Percentiles rank a stretch among this genome's conserved stretches.
These are phyloP conservation scores for Rosellinia necatrix DNA, from an alignment of 2,329 filamentous ascomycete species.

Conservation along the genomic window DNA sequence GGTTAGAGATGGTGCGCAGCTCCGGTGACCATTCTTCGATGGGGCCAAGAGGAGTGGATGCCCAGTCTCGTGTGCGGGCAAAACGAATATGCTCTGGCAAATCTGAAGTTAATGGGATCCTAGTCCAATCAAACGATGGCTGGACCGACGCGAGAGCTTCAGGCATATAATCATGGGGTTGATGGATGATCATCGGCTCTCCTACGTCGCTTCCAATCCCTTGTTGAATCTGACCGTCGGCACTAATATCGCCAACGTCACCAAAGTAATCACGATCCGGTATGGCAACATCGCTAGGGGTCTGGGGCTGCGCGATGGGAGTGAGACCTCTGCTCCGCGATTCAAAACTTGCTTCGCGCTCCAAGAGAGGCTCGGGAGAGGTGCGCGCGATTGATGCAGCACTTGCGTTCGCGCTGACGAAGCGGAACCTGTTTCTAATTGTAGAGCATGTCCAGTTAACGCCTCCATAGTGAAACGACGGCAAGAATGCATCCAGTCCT, in stretches of 20 bases:
- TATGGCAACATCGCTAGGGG: slow-evolving; percentile 41
- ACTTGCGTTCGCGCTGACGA: slow-evolving; percentile 63
- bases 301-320: slow-evolving; percentile 41
- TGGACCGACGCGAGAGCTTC: slow-evolving; percentile 34
- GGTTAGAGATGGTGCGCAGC: slow-evolving; percentile 76
- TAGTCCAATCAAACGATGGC: slow-evolving; percentile 81
- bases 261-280: slow-evolving; percentile 42
- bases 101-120: slow-evolving; percentile 64
- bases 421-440: slow-evolving; percentile 68
- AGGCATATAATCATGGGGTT: slow-evolving; percentile 30
- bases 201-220: slow-evolving; percentile 31
- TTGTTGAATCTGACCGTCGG: slow-evolving; percentile 27
- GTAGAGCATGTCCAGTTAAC: slow-evolving; percentile 74
- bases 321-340: slow-evolving; percentile 44
- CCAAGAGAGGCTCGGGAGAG: slow-evolving; percentile 45
- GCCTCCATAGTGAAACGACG: slow-evolving; percentile 65
- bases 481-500: slow-evolving; percentile 56
- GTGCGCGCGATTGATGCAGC: slow-evolving; percentile 46
- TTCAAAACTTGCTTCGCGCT: slow-evolving; percentile 44
- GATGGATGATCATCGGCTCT: slow-evolving; percentile 30
- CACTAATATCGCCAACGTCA: slow-evolving; percentile 29
- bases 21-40: slow-evolving; percentile 75
- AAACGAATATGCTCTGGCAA: slow-evolving; percentile 75
- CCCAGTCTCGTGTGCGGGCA: slow-evolving; percentile 74
- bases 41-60: slow-evolving; percentile 71